Evolutionary conservation across 345 rosid genomes (phyloP).

Genomic region (Hevea brasiliensis): DNA sequence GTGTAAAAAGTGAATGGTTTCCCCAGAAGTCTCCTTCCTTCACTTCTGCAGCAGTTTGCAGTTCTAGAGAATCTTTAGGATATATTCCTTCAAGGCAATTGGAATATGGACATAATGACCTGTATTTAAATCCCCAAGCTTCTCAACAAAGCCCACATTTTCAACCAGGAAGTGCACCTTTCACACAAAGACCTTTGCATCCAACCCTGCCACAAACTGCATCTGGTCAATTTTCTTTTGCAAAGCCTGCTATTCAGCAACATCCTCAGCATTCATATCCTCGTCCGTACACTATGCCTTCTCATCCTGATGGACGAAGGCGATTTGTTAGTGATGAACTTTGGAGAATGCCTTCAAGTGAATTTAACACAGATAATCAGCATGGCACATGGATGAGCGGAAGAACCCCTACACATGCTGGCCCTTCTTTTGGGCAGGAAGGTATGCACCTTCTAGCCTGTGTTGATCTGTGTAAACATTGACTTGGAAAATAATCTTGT

Average conservation of each 20-base stretch:
- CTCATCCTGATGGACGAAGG: conserved; percentile 62
- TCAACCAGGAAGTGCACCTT: conserved; percentile 56
- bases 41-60: conserved; percentile 46
- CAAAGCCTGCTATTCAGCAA: conserved; percentile 53
- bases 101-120: conserved; percentile 65
- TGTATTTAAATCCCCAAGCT: conserved; percentile 54
- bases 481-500: too few species aligned
- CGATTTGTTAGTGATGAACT: conserved; percentile 59
- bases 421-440: conserved; percentile 55
- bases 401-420: conserved; percentile 57
- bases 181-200: conserved; percentile 54
- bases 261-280: conserved; percentile 64
- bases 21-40: conserved; percentile 62
- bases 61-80: conserved; percentile 66
- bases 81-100: conserved; percentile 61
- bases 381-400: conserved; percentile 66
- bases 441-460: conserved; percentile 42
- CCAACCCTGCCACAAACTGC: conserved; percentile 50
- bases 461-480: neutral
- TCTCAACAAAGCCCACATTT: conserved; percentile 67
- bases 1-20: conserved; percentile 54
- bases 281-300: conserved; percentile 52
- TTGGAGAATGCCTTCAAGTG: conserved; percentile 63
- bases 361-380: conserved; percentile 54
- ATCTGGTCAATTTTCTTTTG: conserved; percentile 63